These are phyloP conservation scores for Phytophthora megakarya DNA, from an alignment of 352 stramenopile genomes.

Conservation along the genomic window DNA sequence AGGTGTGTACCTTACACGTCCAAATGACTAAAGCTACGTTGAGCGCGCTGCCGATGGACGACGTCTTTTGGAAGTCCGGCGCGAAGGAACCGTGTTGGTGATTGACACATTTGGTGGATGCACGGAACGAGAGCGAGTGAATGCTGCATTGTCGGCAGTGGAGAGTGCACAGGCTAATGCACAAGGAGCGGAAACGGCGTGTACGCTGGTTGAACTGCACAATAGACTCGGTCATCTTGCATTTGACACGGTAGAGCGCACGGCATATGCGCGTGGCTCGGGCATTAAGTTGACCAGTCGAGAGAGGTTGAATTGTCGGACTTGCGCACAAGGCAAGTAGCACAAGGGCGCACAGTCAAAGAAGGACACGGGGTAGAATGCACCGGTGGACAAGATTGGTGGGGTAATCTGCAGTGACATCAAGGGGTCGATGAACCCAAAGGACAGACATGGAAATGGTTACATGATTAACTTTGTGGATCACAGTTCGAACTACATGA, in stretches of 20 bases:
- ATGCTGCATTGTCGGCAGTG: neutral
- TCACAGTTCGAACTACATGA: too few relatives aligned
- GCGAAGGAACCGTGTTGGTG: too few relatives aligned
- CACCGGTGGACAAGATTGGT: too few relatives aligned
- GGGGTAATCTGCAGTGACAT: conserved; percentile 20
- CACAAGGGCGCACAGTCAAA: neutral
- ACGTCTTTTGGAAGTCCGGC: too few relatives aligned
- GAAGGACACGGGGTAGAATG: conserved; percentile 4
- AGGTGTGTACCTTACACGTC: too few relatives aligned
- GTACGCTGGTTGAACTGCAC: conserved; percentile 11
- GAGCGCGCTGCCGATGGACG: too few relatives aligned
- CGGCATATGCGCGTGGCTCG: neutral
- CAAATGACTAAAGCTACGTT: too few relatives aligned
- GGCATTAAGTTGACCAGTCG: conserved; percentile 2
- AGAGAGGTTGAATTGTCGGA: neutral
- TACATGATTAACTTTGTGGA: too few relatives aligned
- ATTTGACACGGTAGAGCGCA: conserved; percentile 9
- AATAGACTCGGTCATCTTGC: neutral
- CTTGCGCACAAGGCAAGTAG: conserved; percentile 17
- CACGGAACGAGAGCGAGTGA: neutral
- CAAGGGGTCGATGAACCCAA: conserved; percentile 14
- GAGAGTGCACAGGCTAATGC: neutral
- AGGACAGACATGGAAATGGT: too few relatives aligned
- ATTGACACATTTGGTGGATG: too few relatives aligned
- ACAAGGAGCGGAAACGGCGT: neutral